Base-by-base conservation (phyloP, 345 rosid species). In the Eutrema japonicum region DNA sequence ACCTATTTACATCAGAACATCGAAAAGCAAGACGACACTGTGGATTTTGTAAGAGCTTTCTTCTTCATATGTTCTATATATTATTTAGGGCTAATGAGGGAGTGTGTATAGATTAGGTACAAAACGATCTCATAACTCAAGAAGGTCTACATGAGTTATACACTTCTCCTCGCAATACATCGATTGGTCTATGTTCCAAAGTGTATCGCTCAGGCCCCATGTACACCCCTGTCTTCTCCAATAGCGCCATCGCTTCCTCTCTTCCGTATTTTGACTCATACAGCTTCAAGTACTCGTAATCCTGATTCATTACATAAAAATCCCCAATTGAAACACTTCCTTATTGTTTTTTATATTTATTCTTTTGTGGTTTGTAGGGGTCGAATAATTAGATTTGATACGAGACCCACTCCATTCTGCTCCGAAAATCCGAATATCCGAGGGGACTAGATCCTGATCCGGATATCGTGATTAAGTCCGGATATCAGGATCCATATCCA, bases 181-280 rank as follows among this genome's bases (percentile, higher is more conserved):
- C 96, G 33, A 92, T 77, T 38, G 97, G 92, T 86, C 84, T 71
- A 82, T 94, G 98, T 53, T 95, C 96, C 13, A 38, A 60, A n/a
- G 97, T 84, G 85, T 94, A 88, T 12, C 95, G 92, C 82, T 94
- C 98, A 0, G 98, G 98, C 26, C 97, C 97, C 38, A 80, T 63
- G 74, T 94, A 89, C 59, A 89, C 77, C 14, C 98, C 93, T 3
- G 97, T 89, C 88, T 79, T 91, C 86, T 91, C 97, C 80, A 94
- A 67, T 10, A 94, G 83, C 7, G 89, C 85, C 66, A 83, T 80
- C 57, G 87, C 96, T 79, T 86, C 96, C 26, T 85, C 90, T 60
- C 89, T 81, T 22, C 97, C 96, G 54, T 79, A 87, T 80, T 86
- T 88, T 36, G 95, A 88, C 59, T 83, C 75, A 59, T 86, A 89